Base-by-base conservation (phyloP, 192 early-diverging fungal species). In the Diversispora epigaea region DNA sequence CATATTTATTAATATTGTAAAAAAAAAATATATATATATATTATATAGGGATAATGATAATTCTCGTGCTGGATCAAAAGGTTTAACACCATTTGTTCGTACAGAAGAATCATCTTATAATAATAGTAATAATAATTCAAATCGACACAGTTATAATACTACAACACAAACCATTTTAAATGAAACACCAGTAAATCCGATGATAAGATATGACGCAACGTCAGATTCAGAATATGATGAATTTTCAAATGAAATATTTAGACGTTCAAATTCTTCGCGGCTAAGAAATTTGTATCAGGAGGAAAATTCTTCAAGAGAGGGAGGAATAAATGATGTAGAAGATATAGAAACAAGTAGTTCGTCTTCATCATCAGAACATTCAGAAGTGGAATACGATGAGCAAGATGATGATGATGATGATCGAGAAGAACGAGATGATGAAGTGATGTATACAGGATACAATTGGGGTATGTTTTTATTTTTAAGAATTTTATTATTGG, bases 381-480 rank as follows among this genome's bases (percentile, higher is more conserved):
- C 65, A 14, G 65, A 45, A 12, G 65, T 19, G 9, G 65, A 64
- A 11, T 22, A 60, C n/a, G 62, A 65, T 44, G 63, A 67, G 6
- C 25, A 32, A 2, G 25, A 32, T 32, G 25, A 32, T 32, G 25
- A 32, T 32, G 25, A 32, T 32, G 25, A 32, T 32, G 25, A 32
- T 1, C 25, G 25, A 32, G 25, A 32, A 32, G 25, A 32, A 2
- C 25, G 2, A 32, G 25, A 32, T 32, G 65, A 67, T 6, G 65
- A 67, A 67, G 19, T 49, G 44, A 67, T 67, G 65, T 67, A 47
- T 45, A 49, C 43, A 2, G 45, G 65, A 45, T 67, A 47, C 9
- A 67, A 67, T 25, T 67, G 65, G 65, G 65, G 65, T 67, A 21
- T 21, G 44, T 47, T 32, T n/a, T n/a, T n/a, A 67, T 41, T 41